Evolutionary conservation across 1,284 basidiomycete genomes (phyloP).

Genomic region (Austroboletus niveus): DNA sequence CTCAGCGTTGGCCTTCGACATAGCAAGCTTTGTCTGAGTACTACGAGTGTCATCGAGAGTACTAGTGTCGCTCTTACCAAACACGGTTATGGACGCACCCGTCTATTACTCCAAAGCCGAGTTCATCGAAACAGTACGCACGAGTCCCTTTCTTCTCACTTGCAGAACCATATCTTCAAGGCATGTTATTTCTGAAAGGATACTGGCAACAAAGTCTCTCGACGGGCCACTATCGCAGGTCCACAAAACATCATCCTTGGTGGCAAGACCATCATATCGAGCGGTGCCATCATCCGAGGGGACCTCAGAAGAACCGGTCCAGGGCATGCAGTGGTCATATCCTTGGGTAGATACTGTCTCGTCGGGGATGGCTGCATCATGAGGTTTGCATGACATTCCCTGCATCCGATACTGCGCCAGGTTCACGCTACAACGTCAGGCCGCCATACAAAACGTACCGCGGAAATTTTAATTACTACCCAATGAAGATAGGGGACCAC

Average conservation of each 20-base stretch:
- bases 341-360: slow-evolving; percentile 89
- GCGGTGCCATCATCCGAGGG: slow-evolving; percentile 84
- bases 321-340: slow-evolving; percentile 90
- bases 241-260: slow-evolving; percentile 97
- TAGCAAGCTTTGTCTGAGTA: slow-evolving; percentile 5
- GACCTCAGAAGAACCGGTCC: slow-evolving; percentile 83
- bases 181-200: slow-evolving; percentile 42
- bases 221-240: slow-evolving; percentile 90
- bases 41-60: slow-evolving; percentile 12
- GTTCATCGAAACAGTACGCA: slow-evolving; percentile 75
- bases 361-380: slow-evolving; percentile 89
- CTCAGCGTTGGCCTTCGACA: slow-evolving; percentile 12
- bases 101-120: slow-evolving; percentile 74
- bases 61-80: neutral
- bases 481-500: slow-evolving; percentile 94
- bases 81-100: slow-evolving; percentile 54
- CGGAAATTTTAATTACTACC: slow-evolving; percentile 95
- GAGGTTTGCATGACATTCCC: slow-evolving; percentile 48
- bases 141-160: neutral
- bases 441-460: slow-evolving; percentile 89
- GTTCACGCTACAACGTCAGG: slow-evolving; percentile 34
- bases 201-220: slow-evolving; percentile 91
- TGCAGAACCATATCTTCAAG: neutral
- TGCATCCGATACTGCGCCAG: neutral
- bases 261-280: slow-evolving; percentile 95